Percentiles rank a stretch among this genome's conserved stretches.
phyloP scores from a whole-genome alignment of 2,329 filamentous ascomycete species.

The Penicillium oxalicum region DNA sequence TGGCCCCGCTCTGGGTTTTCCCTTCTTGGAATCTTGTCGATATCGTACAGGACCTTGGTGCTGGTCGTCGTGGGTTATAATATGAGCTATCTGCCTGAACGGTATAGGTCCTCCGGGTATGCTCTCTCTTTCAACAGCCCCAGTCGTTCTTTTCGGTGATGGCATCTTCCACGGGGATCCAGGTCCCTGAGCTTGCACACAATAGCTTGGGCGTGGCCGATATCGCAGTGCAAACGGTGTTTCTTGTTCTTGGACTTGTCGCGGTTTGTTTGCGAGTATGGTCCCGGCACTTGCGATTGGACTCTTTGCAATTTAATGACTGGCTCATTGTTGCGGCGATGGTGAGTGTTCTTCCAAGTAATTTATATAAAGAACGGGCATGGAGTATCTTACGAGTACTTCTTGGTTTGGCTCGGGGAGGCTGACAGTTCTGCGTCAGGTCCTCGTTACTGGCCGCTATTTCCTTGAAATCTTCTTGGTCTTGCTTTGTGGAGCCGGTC shows the following conservation, averaged over 20 bases:
- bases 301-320: slow-evolving; percentile 13
- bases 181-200: slow-evolving; percentile 13
- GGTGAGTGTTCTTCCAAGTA: slow-evolving; percentile 5
- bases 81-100: too few species aligned
- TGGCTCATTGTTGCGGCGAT: slow-evolving; percentile 13
- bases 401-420: not conserved
- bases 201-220: slow-evolving; percentile 18
- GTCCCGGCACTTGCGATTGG: slow-evolving; percentile 12
- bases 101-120: too few species aligned
- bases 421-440: slow-evolving; percentile 1
- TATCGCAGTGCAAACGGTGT: slow-evolving; percentile 16
- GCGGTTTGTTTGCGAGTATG: slow-evolving; percentile 15
- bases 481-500: slow-evolving; percentile 16
- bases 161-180: slow-evolving; percentile 6
- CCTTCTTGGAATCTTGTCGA: too few species aligned
- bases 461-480: slow-evolving; percentile 15
- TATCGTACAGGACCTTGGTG: not conserved
- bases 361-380: not conserved
- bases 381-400: too few species aligned
- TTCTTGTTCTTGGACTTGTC: slow-evolving; percentile 9
- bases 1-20: not conserved
- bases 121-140: too few species aligned
- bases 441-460: slow-evolving; percentile 16
- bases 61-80: too few species aligned
- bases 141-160: slow-evolving; percentile 1